Conservation (phyloP, 306 rosid genomes). For the Cucumis sativus region Cucumber_9930_V3 NC_026660.2:14745001-14745500, state of each 20-base stretch:
- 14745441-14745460: slow-evolving; percentile 56
- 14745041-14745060: no score
- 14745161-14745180: no score
- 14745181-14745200: no score
- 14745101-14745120: no score
- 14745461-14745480: slow-evolving; percentile 40
- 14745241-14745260: neutral
- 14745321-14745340: neutral
- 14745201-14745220: no score
- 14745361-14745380: slow-evolving; percentile 65
- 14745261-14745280: neutral
- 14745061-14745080: no score
- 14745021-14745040: no score
- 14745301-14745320: neutral
- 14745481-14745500: slow-evolving; percentile 34
- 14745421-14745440: slow-evolving; percentile 57
- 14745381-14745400: slow-evolving; percentile 55
- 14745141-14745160: no score
- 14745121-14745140: no score
- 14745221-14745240: neutral
- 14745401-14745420: slow-evolving; percentile 68
- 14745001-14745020: no score
- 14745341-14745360: slow-evolving; percentile 47
- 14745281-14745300: neutral
- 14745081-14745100: no score